Percentiles rank a stretch among this genome's conserved stretches.
These are phyloP conservation scores for Sclerotinia minor DNA, from an alignment of 2,329 filamentous ascomycete species.

Conservation along the genomic window DNA sequence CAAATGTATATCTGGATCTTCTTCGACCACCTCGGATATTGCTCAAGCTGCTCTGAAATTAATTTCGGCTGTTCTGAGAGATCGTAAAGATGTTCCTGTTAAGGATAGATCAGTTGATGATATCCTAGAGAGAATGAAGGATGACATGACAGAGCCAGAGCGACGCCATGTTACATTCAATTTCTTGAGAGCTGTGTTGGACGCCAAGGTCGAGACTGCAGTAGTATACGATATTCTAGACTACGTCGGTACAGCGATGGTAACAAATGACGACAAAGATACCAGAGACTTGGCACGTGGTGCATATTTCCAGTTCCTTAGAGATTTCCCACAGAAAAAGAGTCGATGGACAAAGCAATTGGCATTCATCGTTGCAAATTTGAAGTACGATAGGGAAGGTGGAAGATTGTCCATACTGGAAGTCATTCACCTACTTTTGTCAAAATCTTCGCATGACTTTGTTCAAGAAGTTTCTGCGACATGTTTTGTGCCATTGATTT, in stretches of 20 bases:
- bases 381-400: constrained; percentile 85
- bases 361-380: constrained; percentile 82
- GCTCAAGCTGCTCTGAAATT: constrained; percentile 88
- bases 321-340: constrained; percentile 91
- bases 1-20: constrained; percentile 73
- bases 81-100: constrained; percentile 72
- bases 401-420: constrained; percentile 93
- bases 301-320: constrained; percentile 89
- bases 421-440: constrained; percentile 79
- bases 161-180: constrained; percentile 93
- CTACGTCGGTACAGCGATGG: constrained; percentile 86
- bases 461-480: constrained; percentile 78
- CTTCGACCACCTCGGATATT: constrained; percentile 78
- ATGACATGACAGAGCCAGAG: constrained; percentile 89
- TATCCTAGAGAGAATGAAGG: constrained; percentile 76
- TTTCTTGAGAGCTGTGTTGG: constrained; percentile 84
- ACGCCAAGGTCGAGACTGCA: constrained; percentile 80
- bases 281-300: constrained; percentile 85
- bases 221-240: constrained; percentile 90
- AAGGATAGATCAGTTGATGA: constrained; percentile 82
- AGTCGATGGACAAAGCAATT: constrained; percentile 87
- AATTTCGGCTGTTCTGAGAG: constrained; percentile 78
- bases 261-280: constrained; percentile 88
- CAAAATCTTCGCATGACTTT: constrained; percentile 78
- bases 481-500: constrained; percentile 82